These are phyloP conservation scores for Aspergillus biplanus DNA, from an alignment of 495 filamentous ascomycete genomes.

Conservation along the genomic window DNA sequence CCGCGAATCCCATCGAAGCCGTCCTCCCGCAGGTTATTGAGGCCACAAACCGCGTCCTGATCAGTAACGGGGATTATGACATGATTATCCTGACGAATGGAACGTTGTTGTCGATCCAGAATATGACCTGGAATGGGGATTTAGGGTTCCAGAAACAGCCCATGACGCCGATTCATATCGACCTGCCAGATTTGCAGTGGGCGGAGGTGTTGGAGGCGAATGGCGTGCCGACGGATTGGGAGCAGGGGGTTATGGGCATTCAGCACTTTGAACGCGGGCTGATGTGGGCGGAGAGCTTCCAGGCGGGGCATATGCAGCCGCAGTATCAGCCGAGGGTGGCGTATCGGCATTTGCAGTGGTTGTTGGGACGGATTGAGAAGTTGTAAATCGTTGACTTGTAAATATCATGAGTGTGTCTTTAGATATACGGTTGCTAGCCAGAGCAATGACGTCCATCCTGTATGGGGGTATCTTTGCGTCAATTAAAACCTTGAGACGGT, in stretches of 20 bases:
- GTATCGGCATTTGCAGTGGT: slow-evolving; percentile 71
- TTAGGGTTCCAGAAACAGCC: slow-evolving; percentile 60
- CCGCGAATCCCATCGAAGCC: slow-evolving; percentile 46
- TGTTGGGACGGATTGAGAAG: slow-evolving; percentile 55
- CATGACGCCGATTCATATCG: slow-evolving; percentile 40
- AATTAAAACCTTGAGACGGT: too few relatives aligned
- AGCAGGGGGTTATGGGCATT: slow-evolving; percentile 64
- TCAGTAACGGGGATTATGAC: slow-evolving; percentile 63
- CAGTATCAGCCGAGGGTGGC: slow-evolving; percentile 65
- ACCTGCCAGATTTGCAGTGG: slow-evolving; percentile 41
- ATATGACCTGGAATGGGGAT: slow-evolving; percentile 69
- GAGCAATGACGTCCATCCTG: too few relatives aligned
- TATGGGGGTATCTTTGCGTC: too few relatives aligned
- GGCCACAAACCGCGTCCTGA: slow-evolving; percentile 60
- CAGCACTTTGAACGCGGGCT: slow-evolving; percentile 71
- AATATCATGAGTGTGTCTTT: too few relatives aligned
- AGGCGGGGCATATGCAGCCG: slow-evolving; percentile 69
- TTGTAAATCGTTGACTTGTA: slow-evolving; percentile 1
- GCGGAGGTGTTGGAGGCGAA: slow-evolving; percentile 29
- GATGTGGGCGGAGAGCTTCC: slow-evolving; percentile 64
- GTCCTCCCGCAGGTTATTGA: slow-evolving; percentile 67
- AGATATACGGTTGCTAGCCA: too few relatives aligned
- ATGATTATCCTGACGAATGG: slow-evolving; percentile 64
- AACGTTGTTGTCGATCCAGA: slow-evolving; percentile 65
- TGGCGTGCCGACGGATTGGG: slow-evolving; percentile 29